Evolutionary conservation across 1,139 yeast species (phyloP).

Genomic region (Pneumocystis sp.): DNA sequence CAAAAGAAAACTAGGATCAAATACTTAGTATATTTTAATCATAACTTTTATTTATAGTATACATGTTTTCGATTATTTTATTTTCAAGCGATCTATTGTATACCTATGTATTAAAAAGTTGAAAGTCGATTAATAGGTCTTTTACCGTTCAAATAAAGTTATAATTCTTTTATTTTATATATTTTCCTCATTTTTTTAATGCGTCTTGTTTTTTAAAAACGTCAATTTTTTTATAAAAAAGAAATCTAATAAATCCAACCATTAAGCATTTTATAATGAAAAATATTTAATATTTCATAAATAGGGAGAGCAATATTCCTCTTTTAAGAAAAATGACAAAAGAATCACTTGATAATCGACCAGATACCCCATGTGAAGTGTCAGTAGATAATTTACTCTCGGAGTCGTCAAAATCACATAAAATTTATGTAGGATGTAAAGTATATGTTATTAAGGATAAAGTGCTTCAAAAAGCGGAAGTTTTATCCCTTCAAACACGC

Average conservation of each 20-base stretch:
- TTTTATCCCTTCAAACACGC: slow-evolving; percentile 58
- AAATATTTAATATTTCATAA: background rate
- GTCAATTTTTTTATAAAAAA: background rate
- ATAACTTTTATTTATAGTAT: background rate
- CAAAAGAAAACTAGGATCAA: background rate
- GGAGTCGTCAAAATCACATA: slow-evolving; percentile 12
- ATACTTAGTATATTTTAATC: background rate
- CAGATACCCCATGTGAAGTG: background rate
- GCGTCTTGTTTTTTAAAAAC: background rate
- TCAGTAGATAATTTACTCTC: background rate
- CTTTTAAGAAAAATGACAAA: background rate
- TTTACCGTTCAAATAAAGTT: background rate
- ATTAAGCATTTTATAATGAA: background rate
- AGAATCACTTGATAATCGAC: background rate
- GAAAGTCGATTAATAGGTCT: background rate
- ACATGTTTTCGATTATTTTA: background rate
- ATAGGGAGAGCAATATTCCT: background rate
- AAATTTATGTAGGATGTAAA: slow-evolving; percentile 45
- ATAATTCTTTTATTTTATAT: too few species aligned
- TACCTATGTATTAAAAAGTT: background rate
- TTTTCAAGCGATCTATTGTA: background rate
- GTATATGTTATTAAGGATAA: slow-evolving; percentile 70
- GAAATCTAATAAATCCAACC: background rate
- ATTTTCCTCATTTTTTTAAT: too few species aligned
- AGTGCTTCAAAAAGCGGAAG: slow-evolving; percentile 67